Conservation (phyloP, 2,329 filamentous ascomycete species). For the Emmonsia crescens region DNA sequence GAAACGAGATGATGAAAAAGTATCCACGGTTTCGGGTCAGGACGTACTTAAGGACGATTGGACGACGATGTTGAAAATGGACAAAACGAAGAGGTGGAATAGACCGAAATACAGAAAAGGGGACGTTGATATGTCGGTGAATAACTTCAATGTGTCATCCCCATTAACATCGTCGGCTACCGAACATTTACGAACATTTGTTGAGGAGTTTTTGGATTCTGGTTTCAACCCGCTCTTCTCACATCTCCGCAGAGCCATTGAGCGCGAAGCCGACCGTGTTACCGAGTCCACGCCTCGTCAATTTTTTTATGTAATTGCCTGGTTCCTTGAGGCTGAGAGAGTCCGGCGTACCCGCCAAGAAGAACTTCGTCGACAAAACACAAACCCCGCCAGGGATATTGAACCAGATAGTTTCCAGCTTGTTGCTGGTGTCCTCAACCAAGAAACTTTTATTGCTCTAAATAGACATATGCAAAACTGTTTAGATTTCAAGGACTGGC, state of each 20-base stretch:
- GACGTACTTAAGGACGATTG: constrained; percentile 65
- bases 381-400: constrained; percentile 42
- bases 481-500: constrained; percentile 76
- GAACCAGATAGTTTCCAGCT: constrained; percentile 69
- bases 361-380: constrained; percentile 39
- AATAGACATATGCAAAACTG: constrained; percentile 71
- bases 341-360: constrained; percentile 54
- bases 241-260: constrained; percentile 77
- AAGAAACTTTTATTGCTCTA: constrained; percentile 86
- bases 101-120: constrained; percentile 59
- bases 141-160: constrained; percentile 66
- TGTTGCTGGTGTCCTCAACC: constrained; percentile 79
- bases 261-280: constrained; percentile 76
- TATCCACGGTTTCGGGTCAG: constrained; percentile 80
- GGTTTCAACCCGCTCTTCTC: constrained; percentile 88
- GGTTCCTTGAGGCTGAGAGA: constrained; percentile 84
- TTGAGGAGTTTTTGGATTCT: constrained; percentile 87
- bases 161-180: constrained; percentile 62
- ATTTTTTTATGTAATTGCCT: constrained; percentile 84
- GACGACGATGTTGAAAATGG: constrained; percentile 74
- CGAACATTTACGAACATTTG: constrained; percentile 67
- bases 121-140: constrained; percentile 46
- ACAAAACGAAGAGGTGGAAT: constrained; percentile 80
- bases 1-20: constrained; percentile 71
- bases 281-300: constrained; percentile 67